Conservation (phyloP, 2,329 filamentous ascomycete genomes). For the Aspergillus eucalypticola region DNA sequence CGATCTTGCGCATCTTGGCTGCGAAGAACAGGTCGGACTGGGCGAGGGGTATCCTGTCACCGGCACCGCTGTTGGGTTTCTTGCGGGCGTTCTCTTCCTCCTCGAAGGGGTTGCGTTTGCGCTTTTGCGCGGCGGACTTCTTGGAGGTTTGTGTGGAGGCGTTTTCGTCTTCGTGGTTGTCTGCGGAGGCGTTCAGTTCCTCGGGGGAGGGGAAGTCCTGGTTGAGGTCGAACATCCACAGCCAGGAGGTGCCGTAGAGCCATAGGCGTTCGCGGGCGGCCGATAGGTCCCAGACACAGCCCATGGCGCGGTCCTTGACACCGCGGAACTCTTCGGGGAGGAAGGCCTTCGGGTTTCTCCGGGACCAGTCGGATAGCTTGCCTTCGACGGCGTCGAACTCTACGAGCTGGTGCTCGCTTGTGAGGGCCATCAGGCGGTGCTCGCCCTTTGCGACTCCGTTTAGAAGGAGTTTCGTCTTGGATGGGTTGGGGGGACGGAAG, state of each 20-base stretch:
- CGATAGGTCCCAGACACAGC: slow-evolving; percentile 76
- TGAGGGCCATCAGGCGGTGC: slow-evolving; percentile 61
- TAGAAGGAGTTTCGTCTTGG: slow-evolving; percentile 36
- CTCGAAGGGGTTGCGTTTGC: slow-evolving; percentile 43
- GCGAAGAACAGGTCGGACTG: slow-evolving; percentile 48
- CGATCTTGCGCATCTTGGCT: slow-evolving; percentile 52
- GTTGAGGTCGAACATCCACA: slow-evolving; percentile 88
- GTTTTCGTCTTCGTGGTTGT: slow-evolving; percentile 28
- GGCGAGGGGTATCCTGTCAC: slow-evolving; percentile 51
- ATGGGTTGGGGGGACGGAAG: slow-evolving; percentile 55
- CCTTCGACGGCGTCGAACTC: slow-evolving; percentile 79
- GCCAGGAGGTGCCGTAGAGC: slow-evolving; percentile 82
- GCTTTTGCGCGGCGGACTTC: slow-evolving; percentile 34
- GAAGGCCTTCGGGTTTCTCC: slow-evolving; percentile 72
- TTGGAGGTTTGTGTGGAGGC: slow-evolving; percentile 12
- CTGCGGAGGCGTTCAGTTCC: slow-evolving; percentile 24
- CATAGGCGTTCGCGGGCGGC: slow-evolving; percentile 65
- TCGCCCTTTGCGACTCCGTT: slow-evolving; percentile 53
- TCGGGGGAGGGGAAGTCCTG: slow-evolving; percentile 61
- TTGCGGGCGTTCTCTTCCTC: slow-evolving; percentile 45
- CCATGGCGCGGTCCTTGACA: slow-evolving; percentile 78
- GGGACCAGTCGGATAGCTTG: slow-evolving; percentile 79
- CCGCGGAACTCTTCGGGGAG: slow-evolving; percentile 74
- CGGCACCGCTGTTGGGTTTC: slow-evolving; percentile 56
- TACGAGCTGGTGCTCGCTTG: slow-evolving; percentile 67